Evolutionary conservation across 768 basidiomycete genomes (phyloP), one percentile per base, ranked within the genome.

Genomic region (Leccinum sublutescens): DNA sequence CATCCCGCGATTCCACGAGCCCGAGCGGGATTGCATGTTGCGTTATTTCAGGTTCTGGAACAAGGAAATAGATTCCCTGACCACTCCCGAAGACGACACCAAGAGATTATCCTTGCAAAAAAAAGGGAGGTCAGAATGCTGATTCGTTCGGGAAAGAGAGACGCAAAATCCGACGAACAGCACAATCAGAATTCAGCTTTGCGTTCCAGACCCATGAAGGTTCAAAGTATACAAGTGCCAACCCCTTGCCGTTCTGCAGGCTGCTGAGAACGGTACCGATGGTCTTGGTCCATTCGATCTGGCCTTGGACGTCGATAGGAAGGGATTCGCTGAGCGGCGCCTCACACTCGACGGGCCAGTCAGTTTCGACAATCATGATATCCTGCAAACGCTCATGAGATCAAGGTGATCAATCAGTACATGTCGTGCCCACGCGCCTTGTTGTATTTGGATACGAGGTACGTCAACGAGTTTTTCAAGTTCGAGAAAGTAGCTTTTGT

Each of bases 221-320:
- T n/a, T 65, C 65, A 36, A 29, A 66, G 38, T 60, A 58, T n/a
- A 56, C 43, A 12, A 66, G 17, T 31, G 49, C 62, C 17, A 66
- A n/a, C 17, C 48, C 57, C 58, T 55, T 66, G 45, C 43, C 34
- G 48, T 34, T 33, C 0, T 34, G 4, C 9, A 8, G 10, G 36
- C 23, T 15, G 29, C 17, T 14, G 19, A 66, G 58, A 25, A 57
- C 11, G 50, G 19, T n/a, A 8, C 4, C 25, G 7, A 60, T 55
- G 11, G 3, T n/a, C 10, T 54, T 8, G 12, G 17, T 36, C 65
- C 61, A 66, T 23, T 9, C 38, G 5, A 60, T 55, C 31, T 66
- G 65, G 1, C 65, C 65, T 15, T 55, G 3, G 12, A 19, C 8
- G 43, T 25, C 9, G 15, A 36, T 51, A 14, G 34, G 9, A 47